Conservation (phyloP, 2,329 filamentous ascomycete species). For the Arachnomyces sp. region DNA sequence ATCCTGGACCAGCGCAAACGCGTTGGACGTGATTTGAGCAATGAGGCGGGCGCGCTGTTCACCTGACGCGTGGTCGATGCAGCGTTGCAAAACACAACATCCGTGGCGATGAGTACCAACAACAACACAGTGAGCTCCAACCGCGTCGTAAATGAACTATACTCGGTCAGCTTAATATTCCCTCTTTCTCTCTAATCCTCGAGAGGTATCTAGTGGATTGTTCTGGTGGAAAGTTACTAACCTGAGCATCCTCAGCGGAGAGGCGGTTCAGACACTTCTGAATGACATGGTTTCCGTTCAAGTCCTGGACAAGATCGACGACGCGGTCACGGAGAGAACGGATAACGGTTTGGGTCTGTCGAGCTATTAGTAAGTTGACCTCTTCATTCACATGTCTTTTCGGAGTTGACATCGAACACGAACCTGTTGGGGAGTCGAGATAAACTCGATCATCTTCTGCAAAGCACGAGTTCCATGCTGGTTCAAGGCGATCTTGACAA, state of each 20-base stretch:
- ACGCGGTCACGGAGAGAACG: constrained; percentile 74
- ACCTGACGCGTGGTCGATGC: constrained; percentile 92
- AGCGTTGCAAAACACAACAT: constrained; percentile 95
- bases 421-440: constrained; percentile 71
- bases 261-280: constrained; percentile 98
- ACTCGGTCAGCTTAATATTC: constrained; percentile 7
- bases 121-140: constrained; percentile 75
- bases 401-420: background rate
- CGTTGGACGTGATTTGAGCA: constrained; percentile 75
- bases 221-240: constrained; percentile 9
- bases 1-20: constrained; percentile 85
- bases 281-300: constrained; percentile 98
- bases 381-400: background rate
- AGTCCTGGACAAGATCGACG: constrained; percentile 89
- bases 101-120: constrained; percentile 96
- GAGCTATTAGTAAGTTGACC: constrained; percentile 11
- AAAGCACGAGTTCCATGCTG: constrained; percentile 93
- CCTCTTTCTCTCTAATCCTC: too few species aligned
- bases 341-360: constrained; percentile 70
- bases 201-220: too few species aligned
- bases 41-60: constrained; percentile 84
- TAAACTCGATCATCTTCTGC: constrained; percentile 99
- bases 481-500: constrained; percentile 91
- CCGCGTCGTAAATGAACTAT: constrained; percentile 88
- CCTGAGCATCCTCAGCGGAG: constrained; percentile 67